Base-by-base conservation (phyloP, 2,329 filamentous ascomycete genomes). In the Diaporthe amygdali region DNA sequence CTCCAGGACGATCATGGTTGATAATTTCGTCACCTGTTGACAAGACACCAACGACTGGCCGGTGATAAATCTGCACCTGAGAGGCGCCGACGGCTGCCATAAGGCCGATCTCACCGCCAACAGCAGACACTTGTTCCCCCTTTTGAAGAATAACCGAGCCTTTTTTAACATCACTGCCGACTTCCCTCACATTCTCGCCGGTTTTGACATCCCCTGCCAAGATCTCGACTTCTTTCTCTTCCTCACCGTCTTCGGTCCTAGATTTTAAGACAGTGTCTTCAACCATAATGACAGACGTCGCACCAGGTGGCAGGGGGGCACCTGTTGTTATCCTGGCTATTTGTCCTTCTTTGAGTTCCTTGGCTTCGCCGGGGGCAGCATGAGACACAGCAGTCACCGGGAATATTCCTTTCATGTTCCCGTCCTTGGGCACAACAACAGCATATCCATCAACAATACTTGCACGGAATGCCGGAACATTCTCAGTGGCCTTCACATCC, bases 361-460 rank as follows among this genome's bases (percentile, higher is more conserved):
- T 84, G 17, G 88, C 88, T 37, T 93, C 89, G 0, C 91, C 89
- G 0, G 94, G 90, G 20, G 94, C 89, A 14, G 96, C 96, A 79
- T 98, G 95, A 0, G 95, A 97, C 15, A 98, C 87, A 0, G 93
- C 92, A 0, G 92, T 91, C 17, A 99, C 96, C 0, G 96, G 95
- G 78, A 96, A 98, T 0, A 92, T 83, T 0, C 96, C 95, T 76
- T 92, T 94, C 61, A 94, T 88, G 61, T 88, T 90, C 0, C 88
- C 90, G 49, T 90, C 85, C 37, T 84, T 83, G 67, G 88, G 87
- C 7, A 90, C 92, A 46, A 95, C 90, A 0, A 97, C 89, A 2
- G 96, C 96, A 78, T 99, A 99, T 1, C 96, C 96, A 80, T 99
- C 96, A 0, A 99, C 96, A 49, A 98, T 98, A 78, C 96, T 98